Evolutionary conservation across 352 stramenopile species (phyloP), one percentile per base, ranked within the genome.

Genomic region (Thalassiosira mediterranea): DNA sequence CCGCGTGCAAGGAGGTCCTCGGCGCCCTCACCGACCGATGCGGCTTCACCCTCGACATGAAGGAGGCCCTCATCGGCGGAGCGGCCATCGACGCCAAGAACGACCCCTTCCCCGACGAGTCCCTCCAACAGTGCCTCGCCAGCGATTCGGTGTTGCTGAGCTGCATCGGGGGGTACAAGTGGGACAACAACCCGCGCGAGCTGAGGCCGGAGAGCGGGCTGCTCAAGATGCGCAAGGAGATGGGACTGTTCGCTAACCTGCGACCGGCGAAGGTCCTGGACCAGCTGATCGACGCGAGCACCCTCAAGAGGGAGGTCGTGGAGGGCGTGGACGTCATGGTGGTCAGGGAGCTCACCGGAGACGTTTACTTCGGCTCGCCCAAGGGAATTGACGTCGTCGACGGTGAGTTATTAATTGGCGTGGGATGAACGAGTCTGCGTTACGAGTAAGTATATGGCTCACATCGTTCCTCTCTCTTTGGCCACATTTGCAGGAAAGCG

Each of bases 301-400:
- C 97, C 2, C 90, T 99, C 10, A 99, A 98, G 88, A 94, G 90
- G 13, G 97, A 97, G 79, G 93, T 99, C 75, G 95, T 99, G 32
- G 94, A 95, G 66, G 96, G 96, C 31, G 95, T 99, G 5, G 96
- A 99, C 90, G 97, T 99, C 85, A 98, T 99, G 84, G 97, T 98
- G 65, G 96, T 99, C 28, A 94, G 96, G 51, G 97, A 99, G 78
- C 92, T 99, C 46, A 97, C 98, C 29, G 98, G 96, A 37, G 97
- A 98, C 83, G 97, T 99, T 44, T 99, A 99, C 90, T 99, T 99
- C 87, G 97, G 97, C 60, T 91, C 73, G 49, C 93, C 93, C 23
- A 96, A 96, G 81, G 91, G 91, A 40, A 95, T 94, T 69, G 84
- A 92, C 71, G 75, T 86, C 26, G 59, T 90, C 25, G 81, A 93